These are phyloP conservation scores for Botrytis medusae DNA, from an alignment of 2,329 filamentous ascomycete genomes.

Conservation along the genomic window DNA sequence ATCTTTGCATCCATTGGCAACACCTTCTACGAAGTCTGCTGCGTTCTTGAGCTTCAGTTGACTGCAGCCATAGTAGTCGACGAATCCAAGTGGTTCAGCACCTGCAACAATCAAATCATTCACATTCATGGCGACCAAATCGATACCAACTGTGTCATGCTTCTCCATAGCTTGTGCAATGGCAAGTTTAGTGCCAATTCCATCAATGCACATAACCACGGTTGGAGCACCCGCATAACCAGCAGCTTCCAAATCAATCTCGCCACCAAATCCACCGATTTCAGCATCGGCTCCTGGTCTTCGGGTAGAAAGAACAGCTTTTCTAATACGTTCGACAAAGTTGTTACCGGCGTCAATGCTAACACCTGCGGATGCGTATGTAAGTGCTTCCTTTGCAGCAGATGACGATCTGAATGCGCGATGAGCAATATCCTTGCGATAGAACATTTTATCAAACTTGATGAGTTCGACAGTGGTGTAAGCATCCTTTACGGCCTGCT, in stretches of 20 bases:
- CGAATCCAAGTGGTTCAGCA: constrained; percentile 91
- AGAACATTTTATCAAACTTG: constrained; percentile 59
- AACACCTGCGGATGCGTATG: constrained; percentile 90
- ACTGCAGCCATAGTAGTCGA: constrained; percentile 96
- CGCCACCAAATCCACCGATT: constrained; percentile 83
- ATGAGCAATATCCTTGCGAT: constrained; percentile 86
- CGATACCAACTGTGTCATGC: constrained; percentile 93
- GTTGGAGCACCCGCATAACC: constrained; percentile 75
- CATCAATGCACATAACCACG: constrained; percentile 91
- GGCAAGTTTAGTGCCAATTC: constrained; percentile 95
- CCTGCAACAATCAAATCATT: constrained; percentile 97
- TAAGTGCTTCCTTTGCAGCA: constrained; percentile 57
- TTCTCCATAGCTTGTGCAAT: constrained; percentile 87
- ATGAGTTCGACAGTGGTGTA: constrained; percentile 81
- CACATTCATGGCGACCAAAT: constrained; percentile 83
- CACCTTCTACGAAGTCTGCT: constrained; percentile 84
- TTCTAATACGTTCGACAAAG: constrained; percentile 89
- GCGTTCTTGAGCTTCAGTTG: constrained; percentile 77
- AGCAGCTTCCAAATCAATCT: constrained; percentile 73
- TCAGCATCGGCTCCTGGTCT: constrained; percentile 86
- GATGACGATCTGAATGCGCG: constrained; percentile 58
- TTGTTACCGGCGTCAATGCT: constrained; percentile 93
- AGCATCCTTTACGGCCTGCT: constrained; percentile 81
- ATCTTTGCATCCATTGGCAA: constrained; percentile 81
- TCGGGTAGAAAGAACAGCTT: constrained; percentile 79